phyloP scores from a whole-genome alignment of 2,329 filamentous ascomycete genomes.

The Chaetomium strumarium region DNA sequence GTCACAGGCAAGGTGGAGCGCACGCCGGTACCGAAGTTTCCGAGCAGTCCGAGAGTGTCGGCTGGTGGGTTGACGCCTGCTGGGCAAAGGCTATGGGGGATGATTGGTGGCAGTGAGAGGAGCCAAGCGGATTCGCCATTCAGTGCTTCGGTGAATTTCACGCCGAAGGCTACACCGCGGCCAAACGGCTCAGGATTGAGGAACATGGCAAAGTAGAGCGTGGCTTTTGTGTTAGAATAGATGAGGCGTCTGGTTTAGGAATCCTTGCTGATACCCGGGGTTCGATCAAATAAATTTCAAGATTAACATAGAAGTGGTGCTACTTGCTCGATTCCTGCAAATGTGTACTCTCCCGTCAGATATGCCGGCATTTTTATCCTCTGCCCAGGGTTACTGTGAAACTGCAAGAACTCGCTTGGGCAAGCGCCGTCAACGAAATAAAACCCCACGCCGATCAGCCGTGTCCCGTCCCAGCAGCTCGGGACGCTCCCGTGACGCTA shows the following conservation, averaged over 20 bases:
- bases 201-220: constrained; percentile 27
- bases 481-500: constrained; percentile 15
- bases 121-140: constrained; percentile 35
- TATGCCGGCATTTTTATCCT: too few relatives aligned
- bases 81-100: constrained; percentile 61
- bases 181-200: constrained; percentile 33
- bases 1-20: constrained; percentile 53
- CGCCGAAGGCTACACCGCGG: constrained; percentile 34
- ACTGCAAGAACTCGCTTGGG: background rate
- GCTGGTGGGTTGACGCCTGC: constrained; percentile 62
- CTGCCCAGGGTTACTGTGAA: background rate
- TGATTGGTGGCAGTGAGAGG: constrained; percentile 43
- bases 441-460: constrained; percentile 3
- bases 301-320: background rate
- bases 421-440: background rate
- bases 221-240: background rate
- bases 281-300: background rate
- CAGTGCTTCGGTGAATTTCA: constrained; percentile 26
- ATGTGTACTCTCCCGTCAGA: too few relatives aligned
- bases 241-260: background rate
- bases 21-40: constrained; percentile 64
- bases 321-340: too few relatives aligned
- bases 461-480: constrained; percentile 5
- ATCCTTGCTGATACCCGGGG: constrained; percentile 1
- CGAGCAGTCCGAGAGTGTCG: constrained; percentile 56